Base-by-base conservation (phyloP, 768 basidiomycete genomes). In the Podaxis pistillaris region DNA sequence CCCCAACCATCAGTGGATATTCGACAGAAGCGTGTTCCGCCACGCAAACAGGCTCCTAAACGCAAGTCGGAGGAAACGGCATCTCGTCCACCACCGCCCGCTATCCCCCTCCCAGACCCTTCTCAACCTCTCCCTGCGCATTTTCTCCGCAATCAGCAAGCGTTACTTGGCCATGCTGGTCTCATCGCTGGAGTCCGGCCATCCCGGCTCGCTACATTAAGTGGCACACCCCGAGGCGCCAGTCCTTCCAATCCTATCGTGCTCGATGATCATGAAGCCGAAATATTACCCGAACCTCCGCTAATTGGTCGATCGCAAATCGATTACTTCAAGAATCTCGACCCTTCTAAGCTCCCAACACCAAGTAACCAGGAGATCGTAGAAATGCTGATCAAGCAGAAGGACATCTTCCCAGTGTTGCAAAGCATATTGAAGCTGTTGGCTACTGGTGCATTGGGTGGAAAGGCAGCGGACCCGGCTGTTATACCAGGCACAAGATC, bases 91-190 rank as follows among this genome's bases (percentile, higher is more conserved):
- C 70, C 78, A 13, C 77, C 81, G 9, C 86, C 86, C 13, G 79
- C 84, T 49, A 90, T 92, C 26, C 63, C 76, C 22, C 73, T 92
- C 0, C 90, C 90, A 0, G 83, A 85, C 65, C 83, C 87, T 24
- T 78, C 83, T 54, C 81, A 78, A 46, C 87, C 86, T 1, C 74
- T 79, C 15, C 91, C 90, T 17, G 74, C 83, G 7, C 85, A 91
- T 70, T 89, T 91, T 61, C 74, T 93, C 56, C 87, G 91, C 33
- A 91, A 83, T 66, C 90, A 92, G 71, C 78, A 85, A 37, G 86
- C 87, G 0, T 76, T 93, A 2, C 79, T 93, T 7, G 91, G 91
- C 8, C 79, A 81, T 17, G 91, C 91, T 11, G 91, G 91, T 38
- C 74, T 89, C 46, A 84, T 93, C 19, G 85, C 83, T 41, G 83